phyloP scores from a whole-genome alignment of 2,329 filamentous ascomycete species.

The Alternaria ventricosa region DNA sequence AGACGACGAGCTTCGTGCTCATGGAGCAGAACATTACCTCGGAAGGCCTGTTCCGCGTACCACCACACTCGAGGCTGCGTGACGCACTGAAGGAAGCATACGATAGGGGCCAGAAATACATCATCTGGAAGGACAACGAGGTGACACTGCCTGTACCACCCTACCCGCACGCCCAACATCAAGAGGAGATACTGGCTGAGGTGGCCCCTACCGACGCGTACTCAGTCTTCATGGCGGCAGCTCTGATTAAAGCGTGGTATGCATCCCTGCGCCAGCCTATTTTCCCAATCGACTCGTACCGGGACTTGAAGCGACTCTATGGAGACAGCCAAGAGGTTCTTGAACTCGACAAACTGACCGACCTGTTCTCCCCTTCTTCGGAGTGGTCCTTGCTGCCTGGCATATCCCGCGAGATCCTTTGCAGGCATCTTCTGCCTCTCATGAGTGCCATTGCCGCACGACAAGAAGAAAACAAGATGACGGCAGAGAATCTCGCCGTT shows the following conservation, averaged over 20 bases:
- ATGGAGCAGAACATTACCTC: constrained; percentile 55
- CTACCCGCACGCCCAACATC: constrained; percentile 42
- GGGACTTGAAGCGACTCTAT: constrained; percentile 54
- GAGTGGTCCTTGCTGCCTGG: constrained; percentile 55
- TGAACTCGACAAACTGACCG: constrained; percentile 52
- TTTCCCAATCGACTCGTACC: constrained; percentile 58
- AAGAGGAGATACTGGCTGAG: constrained; percentile 54
- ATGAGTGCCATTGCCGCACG: constrained; percentile 55
- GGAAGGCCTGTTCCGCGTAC: constrained; percentile 62
- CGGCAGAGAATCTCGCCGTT: constrained; percentile 59
- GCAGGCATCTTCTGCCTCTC: constrained; percentile 60
- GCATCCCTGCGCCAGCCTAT: constrained; percentile 59
- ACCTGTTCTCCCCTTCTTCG: constrained; percentile 55
- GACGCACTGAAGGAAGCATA: constrained; percentile 62
- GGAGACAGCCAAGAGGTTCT: constrained; percentile 48
- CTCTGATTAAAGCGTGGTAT: constrained; percentile 64
- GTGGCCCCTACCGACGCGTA: constrained; percentile 59
- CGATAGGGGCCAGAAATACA: constrained; percentile 61
- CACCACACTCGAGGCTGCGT: constrained; percentile 57
- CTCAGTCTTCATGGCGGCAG: constrained; percentile 60
- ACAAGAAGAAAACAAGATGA: constrained; percentile 62
- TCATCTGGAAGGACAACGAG: constrained; percentile 58
- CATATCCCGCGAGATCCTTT: constrained; percentile 56
- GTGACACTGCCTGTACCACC: constrained; percentile 41
- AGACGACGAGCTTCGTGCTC: constrained; percentile 60